Percentiles rank a stretch among this genome's conserved stretches.
These are phyloP conservation scores for Cladosporium sp. DNA, from an alignment of 2,329 filamentous ascomycete genomes.

Conservation along the genomic window DNA sequence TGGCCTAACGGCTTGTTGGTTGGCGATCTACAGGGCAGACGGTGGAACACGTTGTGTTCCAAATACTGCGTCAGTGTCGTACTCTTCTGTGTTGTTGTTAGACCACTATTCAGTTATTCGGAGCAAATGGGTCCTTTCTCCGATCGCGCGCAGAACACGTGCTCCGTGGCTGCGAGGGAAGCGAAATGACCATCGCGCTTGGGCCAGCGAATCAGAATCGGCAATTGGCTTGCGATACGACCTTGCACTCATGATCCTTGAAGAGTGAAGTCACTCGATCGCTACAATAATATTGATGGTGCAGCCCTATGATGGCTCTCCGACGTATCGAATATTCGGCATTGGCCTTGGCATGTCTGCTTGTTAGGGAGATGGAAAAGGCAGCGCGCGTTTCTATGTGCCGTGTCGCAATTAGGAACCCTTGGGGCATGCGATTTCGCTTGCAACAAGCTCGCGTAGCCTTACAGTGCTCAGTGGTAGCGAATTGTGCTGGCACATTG, in stretches of 20 bases:
- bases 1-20: constrained; percentile 5
- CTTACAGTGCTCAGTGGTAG: background rate
- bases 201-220: constrained; percentile 13
- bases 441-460: background rate
- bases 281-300: background rate
- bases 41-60: background rate
- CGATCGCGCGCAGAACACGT: constrained; percentile 6
- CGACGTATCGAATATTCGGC: background rate
- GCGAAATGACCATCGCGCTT: constrained; percentile 15
- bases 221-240: background rate
- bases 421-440: constrained; percentile 1
- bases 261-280: background rate
- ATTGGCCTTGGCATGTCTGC: background rate
- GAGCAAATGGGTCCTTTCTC: background rate
- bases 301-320: background rate
- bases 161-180: constrained; percentile 3
- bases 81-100: background rate
- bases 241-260: background rate
- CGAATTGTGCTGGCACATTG: background rate
- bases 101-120: background rate
- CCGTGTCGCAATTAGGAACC: background rate
- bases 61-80: constrained; percentile 4
- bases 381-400: background rate
- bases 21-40: constrained; percentile 11
- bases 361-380: background rate